These are phyloP conservation scores for Fusarium begoniae DNA, from an alignment of 2,329 filamentous ascomycete species.

Conservation along the genomic window DNA sequence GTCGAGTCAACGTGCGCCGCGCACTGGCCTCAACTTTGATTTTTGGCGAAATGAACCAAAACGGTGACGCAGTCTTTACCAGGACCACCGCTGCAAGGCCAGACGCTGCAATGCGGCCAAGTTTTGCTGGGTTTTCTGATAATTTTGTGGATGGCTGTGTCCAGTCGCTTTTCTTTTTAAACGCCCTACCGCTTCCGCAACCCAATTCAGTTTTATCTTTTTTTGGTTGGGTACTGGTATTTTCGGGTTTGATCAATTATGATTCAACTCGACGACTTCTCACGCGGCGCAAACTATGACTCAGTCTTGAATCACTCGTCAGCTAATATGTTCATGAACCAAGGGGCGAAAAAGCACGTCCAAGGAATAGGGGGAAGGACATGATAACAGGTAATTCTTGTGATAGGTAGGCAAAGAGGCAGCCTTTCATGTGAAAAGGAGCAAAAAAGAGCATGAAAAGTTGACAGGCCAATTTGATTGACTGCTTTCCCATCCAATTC, in stretches of 20 bases:
- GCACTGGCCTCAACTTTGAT: conserved; percentile 33
- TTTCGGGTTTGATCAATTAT: conserved; percentile 26
- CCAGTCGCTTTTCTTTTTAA: conserved; percentile 6
- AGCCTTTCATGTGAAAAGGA: conserved; percentile 35
- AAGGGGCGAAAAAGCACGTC: conserved; percentile 12
- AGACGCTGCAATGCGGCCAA: conserved; percentile 32
- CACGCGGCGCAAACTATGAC: conserved; percentile 34
- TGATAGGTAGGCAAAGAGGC: conserved; percentile 31
- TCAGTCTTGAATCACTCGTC: conserved; percentile 29
- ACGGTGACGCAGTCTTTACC: conserved; percentile 40
- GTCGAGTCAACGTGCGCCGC: conserved; percentile 33
- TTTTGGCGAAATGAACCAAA: conserved; percentile 37
- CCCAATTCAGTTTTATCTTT: conserved; percentile 26
- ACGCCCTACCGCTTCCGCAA: conserved; percentile 29
- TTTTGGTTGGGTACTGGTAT: conserved; percentile 29
- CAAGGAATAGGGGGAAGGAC: conserved; percentile 25
- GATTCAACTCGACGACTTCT: conserved; percentile 25
- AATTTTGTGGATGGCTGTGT: conserved; percentile 28
- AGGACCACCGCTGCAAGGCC: conserved; percentile 32
- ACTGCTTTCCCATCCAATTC: conserved; percentile 30
- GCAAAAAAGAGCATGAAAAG: conserved; percentile 29
- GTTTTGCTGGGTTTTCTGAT: conserved; percentile 28
- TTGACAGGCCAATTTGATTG: conserved; percentile 28
- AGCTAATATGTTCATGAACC: conserved; percentile 10
- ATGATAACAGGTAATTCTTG: not conserved